phyloP scores from a whole-genome alignment of 495 filamentous ascomycete species.

The Trichoderma gamsii region DNA sequence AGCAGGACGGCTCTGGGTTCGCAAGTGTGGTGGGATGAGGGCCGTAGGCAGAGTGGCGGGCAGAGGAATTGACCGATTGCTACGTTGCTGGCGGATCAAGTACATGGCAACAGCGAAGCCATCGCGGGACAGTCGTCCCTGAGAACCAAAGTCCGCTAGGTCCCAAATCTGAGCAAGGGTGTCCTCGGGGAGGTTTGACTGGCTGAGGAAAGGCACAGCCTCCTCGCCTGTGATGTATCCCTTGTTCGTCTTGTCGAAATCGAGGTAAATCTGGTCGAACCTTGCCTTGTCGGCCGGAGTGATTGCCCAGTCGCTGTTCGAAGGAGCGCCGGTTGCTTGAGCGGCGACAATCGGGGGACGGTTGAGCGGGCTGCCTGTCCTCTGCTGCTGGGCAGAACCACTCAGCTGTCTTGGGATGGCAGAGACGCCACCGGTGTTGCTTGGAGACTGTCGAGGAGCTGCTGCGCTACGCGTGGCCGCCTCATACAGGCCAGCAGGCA shows the following conservation, averaged over 20 bases:
- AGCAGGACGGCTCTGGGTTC: conserved; percentile 53
- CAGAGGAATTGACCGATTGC: conserved; percentile 53
- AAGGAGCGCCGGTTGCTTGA: conserved; percentile 42
- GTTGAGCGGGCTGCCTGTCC: conserved; percentile 66
- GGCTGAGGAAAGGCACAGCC: conserved; percentile 90
- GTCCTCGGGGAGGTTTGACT: conserved; percentile 85
- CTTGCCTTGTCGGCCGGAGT: conserved; percentile 73
- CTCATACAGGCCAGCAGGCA: conserved; percentile 85
- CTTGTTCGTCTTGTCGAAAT: conserved; percentile 68
- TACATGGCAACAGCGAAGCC: conserved; percentile 99
- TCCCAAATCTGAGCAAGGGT: conserved; percentile 96
- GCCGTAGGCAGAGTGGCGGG: conserved; percentile 71
- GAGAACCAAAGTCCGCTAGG: conserved; percentile 86
- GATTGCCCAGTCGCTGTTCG: conserved; percentile 75
- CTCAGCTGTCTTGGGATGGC: conserved; percentile 43
- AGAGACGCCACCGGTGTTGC: conserved; percentile 30
- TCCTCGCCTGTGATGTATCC: conserved; percentile 88
- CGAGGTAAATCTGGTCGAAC: conserved; percentile 78
- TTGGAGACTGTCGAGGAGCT: conserved; percentile 36
- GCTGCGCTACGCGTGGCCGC: conserved; percentile 68
- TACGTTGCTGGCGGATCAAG: conserved; percentile 81
- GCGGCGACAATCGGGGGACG: conserved; percentile 43
- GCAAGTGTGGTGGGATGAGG: conserved; percentile 84
- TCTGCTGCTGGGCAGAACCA: conserved; percentile 35
- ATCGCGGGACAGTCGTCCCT: conserved; percentile 76